Percentiles rank a stretch among this genome's conserved stretches.
These are phyloP conservation scores for Aureobasidium sp. DNA, from an alignment of 2,329 filamentous ascomycete genomes.

Conservation along the genomic window DNA sequence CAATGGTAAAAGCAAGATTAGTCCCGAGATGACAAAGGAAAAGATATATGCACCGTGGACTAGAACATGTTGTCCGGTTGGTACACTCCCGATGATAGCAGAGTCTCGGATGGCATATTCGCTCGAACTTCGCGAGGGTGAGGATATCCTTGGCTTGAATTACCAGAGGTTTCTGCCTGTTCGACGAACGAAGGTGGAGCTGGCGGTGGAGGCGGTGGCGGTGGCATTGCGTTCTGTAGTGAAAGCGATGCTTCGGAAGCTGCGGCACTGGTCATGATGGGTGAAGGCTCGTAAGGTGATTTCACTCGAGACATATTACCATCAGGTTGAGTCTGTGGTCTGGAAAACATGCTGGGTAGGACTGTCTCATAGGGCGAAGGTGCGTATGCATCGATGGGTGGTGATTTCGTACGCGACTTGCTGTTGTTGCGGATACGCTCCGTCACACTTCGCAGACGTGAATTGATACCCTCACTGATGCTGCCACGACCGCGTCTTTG, in stretches of 20 bases:
- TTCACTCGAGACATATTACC: not conserved
- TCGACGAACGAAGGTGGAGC: constrained; percentile 8
- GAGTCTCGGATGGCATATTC: constrained; percentile 42
- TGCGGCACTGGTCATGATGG: constrained; percentile 16
- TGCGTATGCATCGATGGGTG: constrained; percentile 30
- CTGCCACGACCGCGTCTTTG: constrained; percentile 50
- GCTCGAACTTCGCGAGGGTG: constrained; percentile 27
- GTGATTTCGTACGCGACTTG: constrained; percentile 45
- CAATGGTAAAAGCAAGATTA: not conserved
- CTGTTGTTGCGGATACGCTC: constrained; percentile 54
- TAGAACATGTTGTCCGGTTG: constrained; percentile 16
- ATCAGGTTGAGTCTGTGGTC: constrained; percentile 11
- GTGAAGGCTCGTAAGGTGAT: constrained; percentile 5
- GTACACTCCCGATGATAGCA: constrained; percentile 38
- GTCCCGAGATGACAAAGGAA: not conserved
- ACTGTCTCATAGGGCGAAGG: constrained; percentile 40
- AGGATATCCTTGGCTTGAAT: constrained; percentile 30
- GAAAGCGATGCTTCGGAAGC: constrained; percentile 22
- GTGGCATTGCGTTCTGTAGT: constrained; percentile 28
- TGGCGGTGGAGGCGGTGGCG: constrained; percentile 12
- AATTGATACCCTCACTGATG: constrained; percentile 53
- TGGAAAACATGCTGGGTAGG: constrained; percentile 23
- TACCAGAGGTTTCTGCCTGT: constrained; percentile 24
- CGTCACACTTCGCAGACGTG: constrained; percentile 47
- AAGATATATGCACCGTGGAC: not conserved